A percentile compares a stretch with the other conserved stretches of the same genome.
Evolutionary conservation across 2,329 filamentous ascomycete genomes (phyloP).

Genomic region (Neophaeococcomyces mojaviensis): DNA sequence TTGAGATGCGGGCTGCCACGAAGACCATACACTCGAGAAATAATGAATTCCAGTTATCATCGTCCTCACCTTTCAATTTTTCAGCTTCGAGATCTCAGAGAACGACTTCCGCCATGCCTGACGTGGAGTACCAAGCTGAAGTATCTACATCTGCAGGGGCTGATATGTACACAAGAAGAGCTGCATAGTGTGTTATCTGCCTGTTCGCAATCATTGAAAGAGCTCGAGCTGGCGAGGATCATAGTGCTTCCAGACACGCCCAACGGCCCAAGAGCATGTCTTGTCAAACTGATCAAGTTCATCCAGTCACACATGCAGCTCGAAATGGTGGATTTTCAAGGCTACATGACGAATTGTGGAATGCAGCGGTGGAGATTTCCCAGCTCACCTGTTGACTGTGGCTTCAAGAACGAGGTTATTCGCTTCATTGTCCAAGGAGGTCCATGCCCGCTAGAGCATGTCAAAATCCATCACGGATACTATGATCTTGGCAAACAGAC

Average conservation of each 20-base stretch:
- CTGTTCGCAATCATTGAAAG: not conserved
- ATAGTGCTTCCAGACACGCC: not conserved
- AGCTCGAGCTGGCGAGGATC: not conserved
- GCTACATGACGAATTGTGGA: constrained; percentile 20
- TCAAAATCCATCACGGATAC: constrained; percentile 18
- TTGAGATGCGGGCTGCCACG: not conserved
- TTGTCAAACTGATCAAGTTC: constrained; percentile 19
- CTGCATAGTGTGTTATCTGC: not conserved
- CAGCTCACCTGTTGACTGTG: too few species aligned
- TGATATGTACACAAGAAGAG: not conserved
- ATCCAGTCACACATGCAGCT: constrained; percentile 19
- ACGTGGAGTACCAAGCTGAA: not conserved
- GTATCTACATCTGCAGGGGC: not conserved
- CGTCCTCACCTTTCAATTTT: too few species aligned
- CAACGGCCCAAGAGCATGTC: constrained; percentile 17
- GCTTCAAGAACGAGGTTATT: constrained; percentile 22
- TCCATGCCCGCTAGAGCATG: constrained; percentile 14
- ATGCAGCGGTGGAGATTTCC: constrained; percentile 16
- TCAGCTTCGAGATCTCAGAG: not conserved
- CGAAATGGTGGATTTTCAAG: constrained; percentile 15
- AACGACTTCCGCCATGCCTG: not conserved
- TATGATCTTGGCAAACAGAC: constrained; percentile 9
- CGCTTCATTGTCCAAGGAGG: constrained; percentile 6
- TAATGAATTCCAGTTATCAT: too few species aligned
- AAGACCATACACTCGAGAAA: not conserved